Base-by-base conservation (phyloP, 2,329 filamentous ascomycete genomes). In the Trichoderma endophyticum region DNA sequence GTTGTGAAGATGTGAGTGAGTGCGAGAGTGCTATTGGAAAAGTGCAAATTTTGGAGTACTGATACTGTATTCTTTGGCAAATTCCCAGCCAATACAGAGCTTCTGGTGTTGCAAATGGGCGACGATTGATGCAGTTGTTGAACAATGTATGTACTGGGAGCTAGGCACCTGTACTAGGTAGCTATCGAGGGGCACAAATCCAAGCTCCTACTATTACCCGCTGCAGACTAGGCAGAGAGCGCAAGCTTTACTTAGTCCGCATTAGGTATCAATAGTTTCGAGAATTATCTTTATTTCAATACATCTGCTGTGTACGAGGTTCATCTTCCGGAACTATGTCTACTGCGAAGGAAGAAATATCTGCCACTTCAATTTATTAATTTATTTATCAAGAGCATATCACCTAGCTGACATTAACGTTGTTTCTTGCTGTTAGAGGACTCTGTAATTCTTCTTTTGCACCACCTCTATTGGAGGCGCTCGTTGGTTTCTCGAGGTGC, bases 101-200 rank as follows among this genome's bases (percentile, higher is more conserved):
- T 32, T 48, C n/a, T n/a, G 56, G 9, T 48, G 65, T 56, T 28
- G 60, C n/a, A 59, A 18, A n/a, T n/a, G 11, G 56, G 36, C 14
- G 18, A 48, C 32, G 65, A n/a, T 61, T 69, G 65, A 69, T 60
- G 65, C 18, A 51, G n/a, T 30, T 48, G 56, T 61, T 61, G 28
- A 18, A 67, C 18, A 60, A 48, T 36, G 24, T 43, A 60, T 26
- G 24, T 43, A 60, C 54, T 32, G 54, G n/a, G 9, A 48, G 54
- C 11, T 68, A n/a, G 36, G 36, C 26, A 68, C 48, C 11, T 26
- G 54, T 39, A 26, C 4, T 3, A 26, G 26, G 26, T 28, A 68
- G 65, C 51, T 60, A 59, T 69, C 56, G 54, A 39, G 26, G 54
- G 54, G 57, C n/a, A 14, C 43, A 21, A 15, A 18, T 60, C 26